A percentile compares a stretch with the other conserved stretches of the same genome.
These are phyloP conservation scores for Hypoxylon sp. DNA, from an alignment of 2,329 filamentous ascomycete genomes.

Conservation along the genomic window DNA sequence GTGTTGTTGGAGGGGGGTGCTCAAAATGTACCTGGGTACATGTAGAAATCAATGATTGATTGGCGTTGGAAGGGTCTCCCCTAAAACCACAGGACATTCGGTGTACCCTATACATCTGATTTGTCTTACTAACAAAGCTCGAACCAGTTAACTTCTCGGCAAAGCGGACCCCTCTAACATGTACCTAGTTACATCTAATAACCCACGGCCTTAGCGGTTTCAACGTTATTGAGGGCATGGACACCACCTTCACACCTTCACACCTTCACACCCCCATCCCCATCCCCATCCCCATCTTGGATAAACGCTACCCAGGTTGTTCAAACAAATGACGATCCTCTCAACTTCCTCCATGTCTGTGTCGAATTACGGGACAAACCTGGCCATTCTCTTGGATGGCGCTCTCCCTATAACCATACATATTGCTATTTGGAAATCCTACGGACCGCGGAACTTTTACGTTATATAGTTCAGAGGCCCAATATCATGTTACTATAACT, in stretches of 20 bases:
- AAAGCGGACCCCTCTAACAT: slow-evolving; percentile 25
- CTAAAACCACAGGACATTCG: slow-evolving; percentile 31
- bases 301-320: slow-evolving; percentile 27
- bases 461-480: slow-evolving; percentile 3
- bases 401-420: slow-evolving; percentile 5
- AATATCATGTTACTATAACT: background rate
- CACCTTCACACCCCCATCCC: no score
- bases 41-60: slow-evolving; percentile 32
- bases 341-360: slow-evolving; percentile 26
- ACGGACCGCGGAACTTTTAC: background rate
- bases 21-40: slow-evolving; percentile 15
- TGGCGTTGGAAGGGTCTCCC: slow-evolving; percentile 42
- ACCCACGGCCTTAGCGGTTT: slow-evolving; percentile 29
- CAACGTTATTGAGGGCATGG: slow-evolving; percentile 29
- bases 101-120: slow-evolving; percentile 33
- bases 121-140: slow-evolving; percentile 15
- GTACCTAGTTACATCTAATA: slow-evolving; percentile 9
- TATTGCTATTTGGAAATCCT: slow-evolving; percentile 4
- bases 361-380: background rate
- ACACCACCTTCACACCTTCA: background rate
- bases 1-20: slow-evolving; percentile 20
- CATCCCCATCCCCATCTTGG: background rate
- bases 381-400: slow-evolving; percentile 1
- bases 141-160: slow-evolving; percentile 8
- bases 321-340: slow-evolving; percentile 41